Conservation (phyloP, 495 filamentous ascomycete species). For the Neurospora tetrasperma region DNA sequence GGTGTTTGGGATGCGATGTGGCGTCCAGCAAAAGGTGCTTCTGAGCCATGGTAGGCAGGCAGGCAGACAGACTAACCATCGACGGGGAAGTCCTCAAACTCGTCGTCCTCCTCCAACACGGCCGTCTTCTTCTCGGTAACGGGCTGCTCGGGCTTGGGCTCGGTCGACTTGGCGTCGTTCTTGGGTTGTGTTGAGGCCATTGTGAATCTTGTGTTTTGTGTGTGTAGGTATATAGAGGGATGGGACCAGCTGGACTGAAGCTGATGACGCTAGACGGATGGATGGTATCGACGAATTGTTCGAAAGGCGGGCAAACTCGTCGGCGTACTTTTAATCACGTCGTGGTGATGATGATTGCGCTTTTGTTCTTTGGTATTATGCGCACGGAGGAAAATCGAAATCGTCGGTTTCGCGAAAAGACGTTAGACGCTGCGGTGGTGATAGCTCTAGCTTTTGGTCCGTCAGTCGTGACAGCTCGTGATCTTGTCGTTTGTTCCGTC, state of each 20-base stretch:
- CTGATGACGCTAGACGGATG: background rate
- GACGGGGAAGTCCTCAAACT: constrained; percentile 98
- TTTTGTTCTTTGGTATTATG: background rate
- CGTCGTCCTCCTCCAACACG: constrained; percentile 89
- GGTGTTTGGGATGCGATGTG: background rate
- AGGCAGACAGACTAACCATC: constrained; percentile 53
- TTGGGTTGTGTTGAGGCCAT: constrained; percentile 26
- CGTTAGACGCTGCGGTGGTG: background rate
- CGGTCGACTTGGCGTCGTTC: constrained; percentile 37
- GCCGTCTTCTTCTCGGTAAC: constrained; percentile 32
- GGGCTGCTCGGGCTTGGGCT: constrained; percentile 13
- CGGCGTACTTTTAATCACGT: background rate
- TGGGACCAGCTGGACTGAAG: background rate
- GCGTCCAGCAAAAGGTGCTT: background rate
- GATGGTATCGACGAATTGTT: background rate
- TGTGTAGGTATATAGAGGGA: background rate
- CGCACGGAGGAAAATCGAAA: background rate
- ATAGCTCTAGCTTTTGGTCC: background rate
- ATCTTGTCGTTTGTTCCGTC: background rate
- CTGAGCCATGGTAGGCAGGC: background rate
- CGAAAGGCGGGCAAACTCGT: background rate
- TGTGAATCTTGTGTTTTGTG: background rate
- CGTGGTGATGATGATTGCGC: background rate
- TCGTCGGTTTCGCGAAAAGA: background rate
- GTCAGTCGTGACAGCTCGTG: background rate